Conservation (phyloP, 768 basidiomycete species). For the Leccinum broughii region DNA sequence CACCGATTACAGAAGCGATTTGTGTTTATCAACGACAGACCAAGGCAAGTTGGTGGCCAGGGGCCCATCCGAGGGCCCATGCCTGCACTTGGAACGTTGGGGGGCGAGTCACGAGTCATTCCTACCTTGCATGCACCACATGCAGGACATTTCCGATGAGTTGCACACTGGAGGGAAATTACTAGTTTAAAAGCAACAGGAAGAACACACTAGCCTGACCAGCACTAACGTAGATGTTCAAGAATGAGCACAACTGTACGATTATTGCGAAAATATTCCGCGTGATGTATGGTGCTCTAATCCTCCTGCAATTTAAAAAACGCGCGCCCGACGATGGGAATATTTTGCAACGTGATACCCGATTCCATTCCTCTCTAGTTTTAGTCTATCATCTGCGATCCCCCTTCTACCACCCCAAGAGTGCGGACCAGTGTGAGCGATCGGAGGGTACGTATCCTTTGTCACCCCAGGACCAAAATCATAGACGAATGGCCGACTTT, state of each 20-base stretch:
- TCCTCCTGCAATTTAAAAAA: conserved; percentile 6
- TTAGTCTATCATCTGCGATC: conserved; percentile 23
- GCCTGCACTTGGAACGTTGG: conserved; percentile 23
- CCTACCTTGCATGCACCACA: conserved; percentile 24
- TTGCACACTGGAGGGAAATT: background rate
- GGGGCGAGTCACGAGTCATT: conserved; percentile 27
- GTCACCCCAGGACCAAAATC: conserved; percentile 74
- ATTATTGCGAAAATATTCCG: background rate
- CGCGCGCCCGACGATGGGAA: conserved; percentile 32
- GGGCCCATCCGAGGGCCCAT: conserved; percentile 22
- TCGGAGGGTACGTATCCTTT: conserved; percentile 53
- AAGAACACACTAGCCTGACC: background rate
- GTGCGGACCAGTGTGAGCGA: conserved; percentile 27
- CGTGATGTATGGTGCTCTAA: background rate
- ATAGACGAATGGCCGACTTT: conserved; percentile 73
- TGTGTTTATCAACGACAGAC: conserved; percentile 7
- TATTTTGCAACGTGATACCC: conserved; percentile 56
- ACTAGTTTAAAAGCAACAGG: background rate
- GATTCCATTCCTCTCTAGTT: conserved; percentile 37
- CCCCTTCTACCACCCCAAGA: conserved; percentile 22
- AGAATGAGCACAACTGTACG: background rate
- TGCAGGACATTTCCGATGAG: conserved; percentile 4
- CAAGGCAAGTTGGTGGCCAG: background rate
- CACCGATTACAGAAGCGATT: conserved; percentile 15
- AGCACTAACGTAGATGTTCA: background rate